Base-by-base conservation (phyloP, 495 filamentous ascomycete species). In the Annulohypoxylon moriforme region DNA sequence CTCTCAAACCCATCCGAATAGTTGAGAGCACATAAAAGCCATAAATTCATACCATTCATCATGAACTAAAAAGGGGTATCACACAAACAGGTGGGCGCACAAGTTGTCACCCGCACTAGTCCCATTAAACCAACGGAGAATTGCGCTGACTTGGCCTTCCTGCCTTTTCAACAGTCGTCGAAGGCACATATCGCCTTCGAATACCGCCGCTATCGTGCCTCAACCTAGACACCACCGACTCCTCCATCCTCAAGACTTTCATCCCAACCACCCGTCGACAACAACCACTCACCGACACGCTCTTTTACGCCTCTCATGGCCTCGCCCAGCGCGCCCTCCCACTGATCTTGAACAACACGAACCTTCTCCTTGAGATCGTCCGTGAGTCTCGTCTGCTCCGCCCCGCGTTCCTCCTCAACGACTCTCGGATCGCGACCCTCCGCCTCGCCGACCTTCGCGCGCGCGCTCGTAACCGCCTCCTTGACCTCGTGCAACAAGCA, bases 281-380 rank as follows among this genome's bases (percentile, higher is more conserved):
- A 68, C 72, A 94, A 80, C 78, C 87, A 91, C n/a, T 83, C 85
- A 16, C 86, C 86, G 0, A 93, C 88, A 49, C 90, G 80, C 72
- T 85, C 82, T 76, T 85, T 86, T 1, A 86, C 84, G 0, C 74
- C 79, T 20, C 68, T 80, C 67, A 88, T 76, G 60, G 82, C 84
- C 65, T 82, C 82, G 8, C 85, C 86, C 24, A 88, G 78, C 22
- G 84, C 85, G 63, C 80, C 82, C 11, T 78, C 77, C 86, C 96
- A 99, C 79, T 96, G 93, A 24, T 92, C 90, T 80, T 98, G 96
- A 53, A 99, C 90, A 40, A 94, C 88, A 50, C 89, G 85, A 10
- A 98, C 94, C 78, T 94, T 95, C 67, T 97, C 94, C 78, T 97
- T 94, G 67, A 97, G 77, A 76, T 98, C 94, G n/a, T 89, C 88